Conservation (phyloP, 352 stramenopile species). For the Phytopythium montanum region DNA sequence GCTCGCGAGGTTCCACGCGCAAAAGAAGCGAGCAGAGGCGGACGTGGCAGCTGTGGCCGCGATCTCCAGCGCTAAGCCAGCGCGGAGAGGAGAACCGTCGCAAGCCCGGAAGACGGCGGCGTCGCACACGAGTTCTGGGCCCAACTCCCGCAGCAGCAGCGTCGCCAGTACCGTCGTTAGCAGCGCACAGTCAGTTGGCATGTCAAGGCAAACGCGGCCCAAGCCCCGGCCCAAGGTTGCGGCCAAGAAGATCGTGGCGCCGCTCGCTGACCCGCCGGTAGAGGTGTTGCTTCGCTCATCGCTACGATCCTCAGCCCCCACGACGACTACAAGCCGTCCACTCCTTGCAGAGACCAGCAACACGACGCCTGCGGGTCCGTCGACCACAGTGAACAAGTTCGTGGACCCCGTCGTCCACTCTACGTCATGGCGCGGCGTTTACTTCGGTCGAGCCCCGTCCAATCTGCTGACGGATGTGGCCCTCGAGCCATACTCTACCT, state of each 20-base stretch:
- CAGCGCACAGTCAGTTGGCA: background rate
- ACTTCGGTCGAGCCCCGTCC: conserved; percentile 24
- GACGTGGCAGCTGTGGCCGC: background rate
- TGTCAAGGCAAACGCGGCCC: background rate
- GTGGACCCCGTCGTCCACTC: conserved; percentile 28
- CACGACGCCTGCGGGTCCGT: background rate
- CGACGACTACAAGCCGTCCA: background rate
- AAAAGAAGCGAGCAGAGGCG: conserved; percentile 23
- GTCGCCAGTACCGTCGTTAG: background rate
- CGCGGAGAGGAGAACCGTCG: conserved; percentile 9
- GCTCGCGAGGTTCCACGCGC: conserved; percentile 32
- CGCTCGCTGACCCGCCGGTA: background rate
- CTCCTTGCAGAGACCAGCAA: background rate
- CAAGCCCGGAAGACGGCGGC: background rate
- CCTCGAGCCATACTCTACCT: conserved; percentile 17
- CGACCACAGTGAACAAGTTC: background rate
- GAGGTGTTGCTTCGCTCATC: background rate
- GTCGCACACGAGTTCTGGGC: background rate
- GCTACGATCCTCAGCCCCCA: background rate
- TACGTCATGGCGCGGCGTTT: conserved; percentile 30
- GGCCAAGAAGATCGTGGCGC: conserved; percentile 1
- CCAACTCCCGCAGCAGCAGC: conserved; percentile 3
- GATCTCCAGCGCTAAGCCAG: background rate
- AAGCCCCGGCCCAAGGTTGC: background rate
- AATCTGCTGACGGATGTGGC: conserved; percentile 27